phyloP scores from a whole-genome alignment of 345 rosid genomes.

The Brassica nigra region DNA sequence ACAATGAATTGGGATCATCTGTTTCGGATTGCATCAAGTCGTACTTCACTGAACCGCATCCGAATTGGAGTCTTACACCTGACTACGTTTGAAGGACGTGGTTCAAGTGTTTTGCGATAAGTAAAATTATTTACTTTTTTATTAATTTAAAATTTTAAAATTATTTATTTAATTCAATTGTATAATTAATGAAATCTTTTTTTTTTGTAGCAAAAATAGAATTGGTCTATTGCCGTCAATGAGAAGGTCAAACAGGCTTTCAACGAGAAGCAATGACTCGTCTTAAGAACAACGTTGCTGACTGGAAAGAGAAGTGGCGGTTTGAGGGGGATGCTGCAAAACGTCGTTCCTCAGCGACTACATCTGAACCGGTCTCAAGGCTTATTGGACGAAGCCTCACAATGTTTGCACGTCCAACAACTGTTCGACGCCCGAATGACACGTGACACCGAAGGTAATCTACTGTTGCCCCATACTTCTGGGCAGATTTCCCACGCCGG shows the following conservation, averaged over 20 bases:
- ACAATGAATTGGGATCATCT: too few species aligned
- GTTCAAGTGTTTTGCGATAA: background rate
- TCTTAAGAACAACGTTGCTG: background rate
- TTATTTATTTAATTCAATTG: too few species aligned
- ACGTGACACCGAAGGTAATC: background rate
- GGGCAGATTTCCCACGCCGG: background rate
- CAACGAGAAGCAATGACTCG: background rate
- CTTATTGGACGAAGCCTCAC: background rate
- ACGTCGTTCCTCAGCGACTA: background rate
- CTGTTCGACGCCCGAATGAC: background rate
- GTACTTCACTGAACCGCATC: background rate
- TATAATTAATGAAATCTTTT: too few species aligned
- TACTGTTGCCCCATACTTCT: background rate
- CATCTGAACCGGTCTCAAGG: background rate
- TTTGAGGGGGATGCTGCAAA: background rate
- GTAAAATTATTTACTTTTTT: background rate
- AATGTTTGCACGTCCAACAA: background rate
- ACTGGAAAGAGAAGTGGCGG: background rate
- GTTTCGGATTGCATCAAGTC: background rate
- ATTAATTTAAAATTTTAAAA: too few species aligned
- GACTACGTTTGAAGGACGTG: background rate
- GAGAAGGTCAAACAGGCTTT: background rate
- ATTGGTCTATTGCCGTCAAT: background rate
- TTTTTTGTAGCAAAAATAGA: background rate
- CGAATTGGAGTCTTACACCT: background rate